phyloP scores from a whole-genome alignment of 2,329 filamentous ascomycete species.

The Nothophaeocryptopus gaeumannii region DNA sequence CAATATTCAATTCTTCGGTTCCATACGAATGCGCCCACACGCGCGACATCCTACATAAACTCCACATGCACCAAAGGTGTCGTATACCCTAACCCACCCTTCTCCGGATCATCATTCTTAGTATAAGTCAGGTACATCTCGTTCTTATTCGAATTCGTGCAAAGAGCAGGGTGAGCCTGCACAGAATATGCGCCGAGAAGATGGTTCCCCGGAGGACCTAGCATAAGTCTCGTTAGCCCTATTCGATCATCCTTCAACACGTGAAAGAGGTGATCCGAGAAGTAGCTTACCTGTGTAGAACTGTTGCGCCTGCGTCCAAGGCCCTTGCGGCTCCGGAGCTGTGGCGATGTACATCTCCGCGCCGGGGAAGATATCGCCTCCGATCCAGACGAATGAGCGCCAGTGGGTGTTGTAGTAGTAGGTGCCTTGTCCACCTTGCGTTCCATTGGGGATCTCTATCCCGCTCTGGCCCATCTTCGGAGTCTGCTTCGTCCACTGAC shows the following conservation, averaged over 20 bases:
- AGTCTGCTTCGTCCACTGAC: slow-evolving; percentile 10
- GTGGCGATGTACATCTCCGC: slow-evolving; percentile 27
- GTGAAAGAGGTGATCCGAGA: background rate
- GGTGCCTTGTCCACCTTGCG: slow-evolving; percentile 26
- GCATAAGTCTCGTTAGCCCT: background rate
- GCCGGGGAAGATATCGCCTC: slow-evolving; percentile 19
- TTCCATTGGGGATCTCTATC: slow-evolving; percentile 21
- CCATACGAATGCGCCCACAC: too few species aligned
- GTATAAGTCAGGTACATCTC: slow-evolving; percentile 21
- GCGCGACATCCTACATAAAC: slow-evolving; percentile 9
- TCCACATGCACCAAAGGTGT: slow-evolving; percentile 20
- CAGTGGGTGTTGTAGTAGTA: slow-evolving; percentile 28
- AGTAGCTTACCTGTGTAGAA: slow-evolving; percentile 12
- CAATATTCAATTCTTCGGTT: too few species aligned
- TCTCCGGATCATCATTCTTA: slow-evolving; percentile 15
- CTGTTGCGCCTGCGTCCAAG: slow-evolving; percentile 20
- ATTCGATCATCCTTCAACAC: background rate
- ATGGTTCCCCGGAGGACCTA: slow-evolving; percentile 15
- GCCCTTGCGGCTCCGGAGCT: slow-evolving; percentile 27
- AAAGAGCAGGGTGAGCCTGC: slow-evolving; percentile 20
- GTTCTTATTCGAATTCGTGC: slow-evolving; percentile 14
- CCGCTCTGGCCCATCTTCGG: slow-evolving; percentile 10
- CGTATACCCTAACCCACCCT: slow-evolving; percentile 12
- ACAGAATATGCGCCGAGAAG: slow-evolving; percentile 17
- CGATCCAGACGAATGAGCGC: slow-evolving; percentile 30